A percentile compares a stretch with the other conserved stretches of the same genome.
These are phyloP conservation scores for Blastobotrys parvus DNA, from an alignment of 805 yeast species.

Conservation along the genomic window DNA sequence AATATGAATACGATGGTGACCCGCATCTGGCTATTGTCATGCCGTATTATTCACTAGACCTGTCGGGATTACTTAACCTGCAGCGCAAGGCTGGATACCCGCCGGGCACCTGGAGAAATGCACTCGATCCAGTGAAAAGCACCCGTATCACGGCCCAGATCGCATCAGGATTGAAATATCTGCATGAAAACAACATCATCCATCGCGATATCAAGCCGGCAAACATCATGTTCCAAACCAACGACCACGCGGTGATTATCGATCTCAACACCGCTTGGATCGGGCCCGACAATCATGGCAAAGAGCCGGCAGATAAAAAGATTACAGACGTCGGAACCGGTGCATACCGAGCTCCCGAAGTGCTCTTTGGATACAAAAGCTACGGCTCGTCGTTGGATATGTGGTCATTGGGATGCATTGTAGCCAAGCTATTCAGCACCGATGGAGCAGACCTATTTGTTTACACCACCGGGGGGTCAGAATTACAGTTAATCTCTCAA, in stretches of 20 bases:
- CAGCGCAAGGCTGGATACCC: constrained; percentile 30
- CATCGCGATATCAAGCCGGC: constrained; percentile 55
- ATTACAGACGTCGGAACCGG: constrained; percentile 54
- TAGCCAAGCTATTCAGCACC: constrained; percentile 42
- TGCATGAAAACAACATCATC: constrained; percentile 27
- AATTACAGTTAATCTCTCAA: constrained; percentile 43
- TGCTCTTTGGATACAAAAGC: constrained; percentile 48
- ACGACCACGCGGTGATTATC: constrained; percentile 32
- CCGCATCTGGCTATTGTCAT: constrained; percentile 31
- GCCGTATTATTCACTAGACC: constrained; percentile 33
- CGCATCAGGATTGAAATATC: constrained; percentile 18
- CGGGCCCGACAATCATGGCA: constrained; percentile 16
- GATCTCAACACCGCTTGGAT: constrained; percentile 64
- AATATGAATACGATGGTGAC: constrained; percentile 25
- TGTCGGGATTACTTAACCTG: constrained; percentile 29
- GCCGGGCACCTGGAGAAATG: constrained; percentile 5
- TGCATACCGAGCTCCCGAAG: constrained; percentile 65
- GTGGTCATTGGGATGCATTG: constrained; percentile 63
- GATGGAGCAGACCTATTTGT: constrained; percentile 34
- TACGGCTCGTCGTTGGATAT: constrained; percentile 55
- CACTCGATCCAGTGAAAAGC: not conserved
- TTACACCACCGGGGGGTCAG: too few relatives aligned
- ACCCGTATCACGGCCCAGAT: constrained; percentile 6
- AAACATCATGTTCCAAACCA: constrained; percentile 47
- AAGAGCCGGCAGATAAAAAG: constrained; percentile 32